These are phyloP conservation scores for Colletotrichum kahawae DNA, from an alignment of 2,329 filamentous ascomycete species.

Conservation along the genomic window DNA sequence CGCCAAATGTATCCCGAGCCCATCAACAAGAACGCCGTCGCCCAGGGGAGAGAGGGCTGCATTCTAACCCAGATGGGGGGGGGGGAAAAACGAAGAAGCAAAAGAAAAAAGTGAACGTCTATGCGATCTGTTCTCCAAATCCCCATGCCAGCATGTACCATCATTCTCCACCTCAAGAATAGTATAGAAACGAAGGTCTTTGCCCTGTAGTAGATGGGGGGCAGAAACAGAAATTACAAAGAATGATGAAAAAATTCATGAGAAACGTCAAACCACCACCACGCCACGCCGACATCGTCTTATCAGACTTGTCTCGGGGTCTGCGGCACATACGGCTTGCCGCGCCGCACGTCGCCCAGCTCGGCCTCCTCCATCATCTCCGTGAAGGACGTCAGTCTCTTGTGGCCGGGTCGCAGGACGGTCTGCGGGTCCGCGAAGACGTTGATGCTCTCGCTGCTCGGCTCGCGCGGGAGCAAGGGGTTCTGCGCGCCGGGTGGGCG, in stretches of 20 bases:
- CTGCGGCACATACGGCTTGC: constrained; percentile 45
- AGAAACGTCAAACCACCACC: neutral
- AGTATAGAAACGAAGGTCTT: neutral
- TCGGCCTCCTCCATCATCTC: constrained; percentile 56
- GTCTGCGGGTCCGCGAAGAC: constrained; percentile 56
- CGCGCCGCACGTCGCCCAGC: constrained; percentile 45
- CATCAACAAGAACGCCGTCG: neutral
- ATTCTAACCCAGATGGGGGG: neutral
- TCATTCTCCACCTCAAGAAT: neutral
- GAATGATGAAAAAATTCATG: neutral
- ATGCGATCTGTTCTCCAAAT: neutral
- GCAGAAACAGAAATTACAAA: neutral
- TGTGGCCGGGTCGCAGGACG: constrained; percentile 30
- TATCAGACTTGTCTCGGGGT: neutral
- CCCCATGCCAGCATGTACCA: neutral
- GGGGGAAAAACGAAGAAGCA: neutral
- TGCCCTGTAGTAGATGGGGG: neutral
- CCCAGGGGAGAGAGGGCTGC: neutral
- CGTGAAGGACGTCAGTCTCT: constrained; percentile 42
- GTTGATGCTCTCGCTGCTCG: constrained; percentile 55
- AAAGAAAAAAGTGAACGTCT: neutral
- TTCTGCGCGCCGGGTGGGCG: constrained; percentile 20
- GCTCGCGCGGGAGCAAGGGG: constrained; percentile 40
- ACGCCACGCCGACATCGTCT: neutral
- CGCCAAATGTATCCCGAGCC: neutral